Conservation (phyloP, 306 rosid genomes). For the Fragaria nilgerrensis region DNA sequence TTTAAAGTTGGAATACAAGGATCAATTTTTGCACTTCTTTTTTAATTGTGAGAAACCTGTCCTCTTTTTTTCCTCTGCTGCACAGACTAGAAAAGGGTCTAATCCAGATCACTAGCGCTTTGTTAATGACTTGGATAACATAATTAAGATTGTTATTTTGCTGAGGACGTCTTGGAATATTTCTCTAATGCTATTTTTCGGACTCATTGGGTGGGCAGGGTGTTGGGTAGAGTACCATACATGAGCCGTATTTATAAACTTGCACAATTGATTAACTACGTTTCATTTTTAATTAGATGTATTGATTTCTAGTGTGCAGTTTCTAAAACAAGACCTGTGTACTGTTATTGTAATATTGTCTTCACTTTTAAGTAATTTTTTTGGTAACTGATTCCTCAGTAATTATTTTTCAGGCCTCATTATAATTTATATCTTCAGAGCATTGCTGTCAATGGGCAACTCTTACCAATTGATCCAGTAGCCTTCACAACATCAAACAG, state of each 20-base stretch:
- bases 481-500: conserved; percentile 66
- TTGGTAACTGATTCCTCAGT: conserved; percentile 29
- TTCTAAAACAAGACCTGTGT: not conserved
- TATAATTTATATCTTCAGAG: conserved; percentile 85
- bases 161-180: not conserved
- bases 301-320: not conserved
- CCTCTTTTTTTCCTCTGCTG: not conserved
- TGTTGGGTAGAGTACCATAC: not conserved
- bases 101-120: not conserved
- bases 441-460: conserved; percentile 76
- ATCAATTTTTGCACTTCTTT: not conserved
- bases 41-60: not conserved
- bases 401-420: conserved; percentile 71
- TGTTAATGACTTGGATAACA: not conserved
- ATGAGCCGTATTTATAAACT: not conserved
- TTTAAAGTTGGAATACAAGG: not conserved
- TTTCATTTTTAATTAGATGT: not conserved
- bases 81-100: not conserved
- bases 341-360: not conserved
- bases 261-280: not conserved
- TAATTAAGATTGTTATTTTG: not conserved
- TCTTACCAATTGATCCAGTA: conserved; percentile 64
- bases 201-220: not conserved
- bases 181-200: not conserved
- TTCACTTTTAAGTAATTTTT: conserved; percentile 16